Conservation (phyloP, 2,329 filamentous ascomycete genomes). For the Claviceps purpurea region DNA sequence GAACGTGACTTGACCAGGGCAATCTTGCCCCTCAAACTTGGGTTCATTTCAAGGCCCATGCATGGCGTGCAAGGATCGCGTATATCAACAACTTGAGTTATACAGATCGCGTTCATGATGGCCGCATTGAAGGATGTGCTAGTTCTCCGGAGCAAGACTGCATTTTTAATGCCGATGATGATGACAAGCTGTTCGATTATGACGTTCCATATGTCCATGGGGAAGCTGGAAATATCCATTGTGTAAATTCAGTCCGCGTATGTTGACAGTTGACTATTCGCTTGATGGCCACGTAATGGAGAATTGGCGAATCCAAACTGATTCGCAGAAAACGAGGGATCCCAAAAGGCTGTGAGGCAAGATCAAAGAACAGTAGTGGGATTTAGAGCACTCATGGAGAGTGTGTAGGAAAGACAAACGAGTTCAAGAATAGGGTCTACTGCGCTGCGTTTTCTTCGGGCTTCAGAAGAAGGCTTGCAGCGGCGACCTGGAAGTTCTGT, state of each 20-base stretch:
- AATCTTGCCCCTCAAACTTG: background rate
- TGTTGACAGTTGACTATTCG: too few species aligned
- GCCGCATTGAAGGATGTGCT: background rate
- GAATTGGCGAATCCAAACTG: background rate
- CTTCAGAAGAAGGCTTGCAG: too few species aligned
- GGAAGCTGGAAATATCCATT: background rate
- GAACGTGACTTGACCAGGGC: background rate
- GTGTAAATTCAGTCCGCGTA: background rate
- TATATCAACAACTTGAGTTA: background rate
- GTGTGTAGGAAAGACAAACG: too few species aligned
- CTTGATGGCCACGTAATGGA: too few species aligned
- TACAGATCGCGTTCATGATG: background rate
- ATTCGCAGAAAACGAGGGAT: too few species aligned
- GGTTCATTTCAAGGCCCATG: background rate
- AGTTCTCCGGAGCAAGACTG: background rate
- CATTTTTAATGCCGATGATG: background rate
- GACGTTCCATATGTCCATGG: background rate
- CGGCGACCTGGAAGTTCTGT: too few species aligned
- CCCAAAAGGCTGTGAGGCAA: too few species aligned
- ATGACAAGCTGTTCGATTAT: slow-evolving; percentile 1
- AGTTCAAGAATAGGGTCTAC: too few species aligned
- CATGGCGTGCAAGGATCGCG: background rate
- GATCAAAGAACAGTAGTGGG: too few species aligned
- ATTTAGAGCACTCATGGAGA: too few species aligned
- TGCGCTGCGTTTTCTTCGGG: too few species aligned